Percentiles rank a stretch among this genome's conserved stretches.
Conservation (phyloP, 768 basidiomycete genomes). For the Podaxis rugospora region DNA sequence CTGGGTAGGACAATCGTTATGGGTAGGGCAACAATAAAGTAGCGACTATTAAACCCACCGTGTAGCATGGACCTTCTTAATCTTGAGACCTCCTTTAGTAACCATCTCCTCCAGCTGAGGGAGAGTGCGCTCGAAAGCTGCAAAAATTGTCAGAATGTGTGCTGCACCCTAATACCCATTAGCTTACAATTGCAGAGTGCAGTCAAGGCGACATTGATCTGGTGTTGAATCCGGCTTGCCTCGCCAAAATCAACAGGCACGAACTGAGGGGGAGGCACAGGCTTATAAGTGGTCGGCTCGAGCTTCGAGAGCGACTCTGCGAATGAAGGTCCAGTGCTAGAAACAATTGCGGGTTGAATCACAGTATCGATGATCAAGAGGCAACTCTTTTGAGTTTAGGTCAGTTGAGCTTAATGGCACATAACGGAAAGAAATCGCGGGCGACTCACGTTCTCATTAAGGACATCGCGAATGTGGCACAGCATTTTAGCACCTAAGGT, state of each 20-base stretch:
- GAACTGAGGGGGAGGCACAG: slow-evolving; percentile 30
- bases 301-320: slow-evolving; percentile 22
- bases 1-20: slow-evolving; percentile 14
- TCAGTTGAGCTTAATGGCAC: background rate
- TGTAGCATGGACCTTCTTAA: slow-evolving; percentile 34
- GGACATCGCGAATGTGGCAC: slow-evolving; percentile 27
- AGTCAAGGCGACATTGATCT: slow-evolving; percentile 31
- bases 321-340: slow-evolving; percentile 18
- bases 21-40: background rate
- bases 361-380: slow-evolving; percentile 33
- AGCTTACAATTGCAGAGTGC: slow-evolving; percentile 30
- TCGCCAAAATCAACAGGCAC: slow-evolving; percentile 36
- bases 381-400: slow-evolving; percentile 21
- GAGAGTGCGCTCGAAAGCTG: slow-evolving; percentile 32
- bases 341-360: slow-evolving; percentile 29
- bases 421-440: background rate
- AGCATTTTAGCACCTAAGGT: slow-evolving; percentile 30
- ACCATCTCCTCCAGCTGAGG: slow-evolving; percentile 35
- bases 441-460: slow-evolving; percentile 26
- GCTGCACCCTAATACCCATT: background rate
- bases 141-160: background rate
- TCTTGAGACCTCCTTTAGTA: slow-evolving; percentile 28
- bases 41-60: slow-evolving; percentile 19
- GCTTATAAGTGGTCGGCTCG: slow-evolving; percentile 25
- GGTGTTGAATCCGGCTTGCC: slow-evolving; percentile 31